Evolutionary conservation across 2,329 filamentous ascomycete genomes (phyloP).

Genomic region (Phaeosphaeriaceae sp.): DNA sequence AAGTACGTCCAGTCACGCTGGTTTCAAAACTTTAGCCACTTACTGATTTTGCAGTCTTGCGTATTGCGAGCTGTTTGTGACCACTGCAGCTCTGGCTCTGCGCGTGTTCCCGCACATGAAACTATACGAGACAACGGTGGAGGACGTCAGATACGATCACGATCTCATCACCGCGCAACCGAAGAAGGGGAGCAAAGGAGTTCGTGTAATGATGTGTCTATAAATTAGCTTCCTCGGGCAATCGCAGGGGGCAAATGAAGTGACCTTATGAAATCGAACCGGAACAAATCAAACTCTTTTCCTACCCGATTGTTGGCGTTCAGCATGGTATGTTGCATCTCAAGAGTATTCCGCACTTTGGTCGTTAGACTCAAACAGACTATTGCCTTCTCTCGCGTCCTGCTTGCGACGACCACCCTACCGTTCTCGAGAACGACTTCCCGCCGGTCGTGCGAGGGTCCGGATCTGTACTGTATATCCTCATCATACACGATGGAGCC

Average conservation of each 20-base stretch:
- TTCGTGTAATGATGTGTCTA: background rate
- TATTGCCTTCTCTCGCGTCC: background rate
- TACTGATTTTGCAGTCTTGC: background rate
- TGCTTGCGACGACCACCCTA: background rate
- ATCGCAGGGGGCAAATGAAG: background rate
- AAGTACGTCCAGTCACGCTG: background rate
- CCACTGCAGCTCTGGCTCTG: background rate
- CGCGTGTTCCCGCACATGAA: background rate
- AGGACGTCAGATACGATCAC: conserved; percentile 3
- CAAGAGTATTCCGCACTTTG: background rate
- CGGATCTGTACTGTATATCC: background rate
- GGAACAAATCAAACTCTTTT: conserved; percentile 1
- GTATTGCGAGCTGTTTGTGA: conserved; percentile 4
- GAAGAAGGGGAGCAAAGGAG: conserved; percentile 3
- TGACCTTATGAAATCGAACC: conserved; percentile 2
- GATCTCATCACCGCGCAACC: conserved; percentile 2
- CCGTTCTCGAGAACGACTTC: background rate
- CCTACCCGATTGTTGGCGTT: background rate
- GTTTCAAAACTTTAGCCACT: background rate
- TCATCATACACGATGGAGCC: background rate
- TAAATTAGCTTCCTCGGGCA: background rate
- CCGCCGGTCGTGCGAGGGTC: background rate
- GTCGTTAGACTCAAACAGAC: background rate
- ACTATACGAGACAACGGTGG: conserved; percentile 1
- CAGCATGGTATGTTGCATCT: background rate